phyloP scores from a whole-genome alignment of 441 rosid genomes.

The Gossypium trilobum region DNA sequence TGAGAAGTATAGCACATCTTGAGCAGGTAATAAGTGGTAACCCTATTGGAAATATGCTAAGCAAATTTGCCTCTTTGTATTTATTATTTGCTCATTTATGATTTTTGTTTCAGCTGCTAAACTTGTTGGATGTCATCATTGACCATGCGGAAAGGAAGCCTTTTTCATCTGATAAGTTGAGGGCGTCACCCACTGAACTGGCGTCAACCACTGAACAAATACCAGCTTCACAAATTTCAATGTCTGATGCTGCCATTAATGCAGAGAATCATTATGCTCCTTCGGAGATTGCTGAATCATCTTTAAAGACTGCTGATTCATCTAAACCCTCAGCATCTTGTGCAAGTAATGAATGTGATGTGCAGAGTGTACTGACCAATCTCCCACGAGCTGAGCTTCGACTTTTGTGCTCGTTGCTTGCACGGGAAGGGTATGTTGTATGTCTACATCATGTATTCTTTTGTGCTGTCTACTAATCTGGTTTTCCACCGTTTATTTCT shows the following conservation, averaged over 20 bases:
- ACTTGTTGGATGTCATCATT: constrained; percentile 78
- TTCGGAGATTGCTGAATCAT: constrained; percentile 31
- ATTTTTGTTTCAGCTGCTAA: constrained; percentile 59
- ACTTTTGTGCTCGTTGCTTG: constrained; percentile 85
- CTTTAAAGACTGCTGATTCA: constrained; percentile 35
- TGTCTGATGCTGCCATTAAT: constrained; percentile 35
- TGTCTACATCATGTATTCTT: not conserved
- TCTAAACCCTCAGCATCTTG: constrained; percentile 37
- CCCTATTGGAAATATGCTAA: not conserved
- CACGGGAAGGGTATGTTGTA: constrained; percentile 78
- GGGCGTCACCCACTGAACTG: constrained; percentile 34
- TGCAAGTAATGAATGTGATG: constrained; percentile 49
- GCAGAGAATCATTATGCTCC: constrained; percentile 32
- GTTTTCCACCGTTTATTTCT: not conserved
- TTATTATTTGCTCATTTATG: constrained; percentile 10
- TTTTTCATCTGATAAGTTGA: constrained; percentile 42
- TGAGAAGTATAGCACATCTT: constrained; percentile 92
- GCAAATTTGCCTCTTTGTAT: not conserved
- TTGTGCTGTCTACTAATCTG: not conserved
- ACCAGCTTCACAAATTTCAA: constrained; percentile 30
- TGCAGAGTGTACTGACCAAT: constrained; percentile 48
- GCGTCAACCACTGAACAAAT: constrained; percentile 39
- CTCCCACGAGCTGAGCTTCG: constrained; percentile 81
- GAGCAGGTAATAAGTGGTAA: constrained; percentile 71
- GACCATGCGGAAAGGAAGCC: constrained; percentile 66